Base-by-base conservation (phyloP, 2,329 filamentous ascomycete species). In the Trichocomaceae sp. region DNA sequence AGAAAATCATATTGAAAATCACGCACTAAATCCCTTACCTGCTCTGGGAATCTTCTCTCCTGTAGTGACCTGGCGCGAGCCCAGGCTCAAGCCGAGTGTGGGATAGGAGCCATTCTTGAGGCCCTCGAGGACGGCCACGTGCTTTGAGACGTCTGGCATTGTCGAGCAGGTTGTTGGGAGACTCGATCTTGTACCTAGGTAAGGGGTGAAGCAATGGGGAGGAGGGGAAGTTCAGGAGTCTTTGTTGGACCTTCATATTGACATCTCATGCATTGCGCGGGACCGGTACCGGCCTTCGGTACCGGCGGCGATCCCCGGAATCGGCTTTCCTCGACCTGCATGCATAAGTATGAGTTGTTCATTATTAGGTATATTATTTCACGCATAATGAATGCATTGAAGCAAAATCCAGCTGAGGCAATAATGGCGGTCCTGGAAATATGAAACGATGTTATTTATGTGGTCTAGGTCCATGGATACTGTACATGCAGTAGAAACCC, bases 111-210 rank as follows among this genome's bases (percentile, higher is more conserved):
- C 54, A 12, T 52, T 26, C 17, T 44, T 44, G 37, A 55, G n/a
- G 37, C 26, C 39, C 8, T 42, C n/a, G 12, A 55, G 39, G 47
- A 44, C 20, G 4, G 17, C n/a, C 8, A 51, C 39, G 39, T 46
- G 23, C 15, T 44, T 51, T 12, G 53, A 55, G 19, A 55, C n/a
- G 31, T 55, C 53, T 5, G 53, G 53, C 53, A 51, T 55, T 35
- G 46, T 15, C 48, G 7, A 1, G n/a, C 12, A 37, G 37, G 5
- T 2, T 10, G 2, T 5, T 10, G 5, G 26, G 26, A 9, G 10
- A 29, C 26, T 6, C 26, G 26, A 29, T 3, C 7, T 26, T 26
- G 3, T 26, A n/a, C n/a, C n/a, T n/a, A n/a, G n/a, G n/a, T n/a
- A n/a, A n/a, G n/a, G n/a, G n/a, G n/a, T n/a, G n/a, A n/a, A n/a